Base-by-base conservation (phyloP, 345 rosid genomes). In the Rhodomyrtus tomentosa region DNA sequence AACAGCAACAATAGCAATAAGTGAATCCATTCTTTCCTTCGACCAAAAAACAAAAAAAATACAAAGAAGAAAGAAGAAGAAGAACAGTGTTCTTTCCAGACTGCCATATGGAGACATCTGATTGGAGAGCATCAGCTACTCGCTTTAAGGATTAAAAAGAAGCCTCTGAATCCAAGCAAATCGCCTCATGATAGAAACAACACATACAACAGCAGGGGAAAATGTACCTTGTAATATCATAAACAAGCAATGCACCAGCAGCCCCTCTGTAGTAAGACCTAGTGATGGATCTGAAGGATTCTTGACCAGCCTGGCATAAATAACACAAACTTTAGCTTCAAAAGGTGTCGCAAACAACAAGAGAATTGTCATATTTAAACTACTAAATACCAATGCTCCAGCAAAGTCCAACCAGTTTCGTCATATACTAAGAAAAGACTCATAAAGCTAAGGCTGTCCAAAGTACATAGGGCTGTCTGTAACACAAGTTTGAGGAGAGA, bases 221-320 rank as follows among this genome's bases (percentile, higher is more conserved):
- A 20, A 3, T 27, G 22, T 85, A 92, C 99, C 99, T 95, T 83
- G 99, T 97, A 85, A 97, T 95, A 88, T 97, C 99, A 86, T 97
- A 97, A 87, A 97, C 99, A 82, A 97, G 98, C 92, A 97, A 93
- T 20, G 99, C 99, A 82, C 99, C 99, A 32, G 98, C 98, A 85
- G 99, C 99, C 1, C 99, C 98, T 87, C 98, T 89, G 83, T 97
- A 97, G 86, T 97, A 97, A 29, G 99, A 97, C 90, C 99, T 94
- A 7, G 99, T 97, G 74, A 97, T 95, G 81, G 99, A 95, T 93
- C 99, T 92, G 84, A 97, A 97, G 58, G 98, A 95, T 88, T 97
- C 99, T 87, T 97, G 99, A 89, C 99, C 99, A 3, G 99, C 99
- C 99, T 95, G 90, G 52, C 85, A 81, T 38, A 51, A 24, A 58